A percentile compares a stretch with the other conserved stretches of the same genome.
phyloP scores from a whole-genome alignment of 768 basidiomycete genomes.

The Neoboletus brunneissimus region DNA sequence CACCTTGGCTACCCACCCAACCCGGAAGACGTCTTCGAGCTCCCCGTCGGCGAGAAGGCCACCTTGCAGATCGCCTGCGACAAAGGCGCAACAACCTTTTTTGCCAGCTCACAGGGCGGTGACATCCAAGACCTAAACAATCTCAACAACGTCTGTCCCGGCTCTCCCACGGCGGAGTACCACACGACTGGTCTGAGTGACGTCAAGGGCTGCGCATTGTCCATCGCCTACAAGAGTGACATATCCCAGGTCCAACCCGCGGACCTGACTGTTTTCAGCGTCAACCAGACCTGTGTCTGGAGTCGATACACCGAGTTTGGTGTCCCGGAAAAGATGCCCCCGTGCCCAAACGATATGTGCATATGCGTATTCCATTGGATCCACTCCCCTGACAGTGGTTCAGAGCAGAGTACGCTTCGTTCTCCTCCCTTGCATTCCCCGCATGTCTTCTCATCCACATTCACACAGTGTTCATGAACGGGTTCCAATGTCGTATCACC shows the following conservation, averaged over 20 bases:
- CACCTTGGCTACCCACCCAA: conserved; percentile 60
- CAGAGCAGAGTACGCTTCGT: conserved; percentile 55
- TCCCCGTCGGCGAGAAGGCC: conserved; percentile 55
- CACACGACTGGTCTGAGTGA: conserved; percentile 57
- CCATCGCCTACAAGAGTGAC: conserved; percentile 73
- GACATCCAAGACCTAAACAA: conserved; percentile 48
- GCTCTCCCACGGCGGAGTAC: conserved; percentile 40
- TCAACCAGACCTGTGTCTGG: conserved; percentile 78
- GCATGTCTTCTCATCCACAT: neutral
- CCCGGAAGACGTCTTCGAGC: conserved; percentile 51
- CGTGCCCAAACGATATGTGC: conserved; percentile 62
- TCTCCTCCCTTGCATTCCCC: neutral
- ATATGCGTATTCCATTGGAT: conserved; percentile 77
- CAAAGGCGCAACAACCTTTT: conserved; percentile 60
- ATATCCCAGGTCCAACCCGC: conserved; percentile 54
- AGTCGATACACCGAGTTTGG: conserved; percentile 64
- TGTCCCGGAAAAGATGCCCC: conserved; percentile 65
- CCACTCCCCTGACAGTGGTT: conserved; percentile 56
- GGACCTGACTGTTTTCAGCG: conserved; percentile 71
- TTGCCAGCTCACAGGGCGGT: conserved; percentile 49
- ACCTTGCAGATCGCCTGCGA: conserved; percentile 56
- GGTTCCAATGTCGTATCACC: conserved; percentile 65
- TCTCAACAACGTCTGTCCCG: conserved; percentile 53
- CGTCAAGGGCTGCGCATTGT: conserved; percentile 62
- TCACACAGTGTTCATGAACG: conserved; percentile 65